phyloP scores from a whole-genome alignment of 2,329 filamentous ascomycete species.

The Pseudocercospora cruenta region DNA sequence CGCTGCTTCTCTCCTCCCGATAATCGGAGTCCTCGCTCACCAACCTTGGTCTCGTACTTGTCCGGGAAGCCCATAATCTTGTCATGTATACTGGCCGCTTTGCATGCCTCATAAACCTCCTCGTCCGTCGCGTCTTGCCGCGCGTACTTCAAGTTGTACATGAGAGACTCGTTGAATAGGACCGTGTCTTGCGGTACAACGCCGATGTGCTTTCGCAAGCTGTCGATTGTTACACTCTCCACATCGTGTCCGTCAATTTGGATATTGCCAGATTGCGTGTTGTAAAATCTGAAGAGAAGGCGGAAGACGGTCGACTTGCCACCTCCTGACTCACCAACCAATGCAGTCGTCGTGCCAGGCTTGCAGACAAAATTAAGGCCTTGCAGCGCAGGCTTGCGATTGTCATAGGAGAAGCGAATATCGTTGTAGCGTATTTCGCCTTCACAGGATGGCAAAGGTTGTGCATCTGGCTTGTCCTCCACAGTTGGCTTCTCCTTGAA shows the following conservation, averaged over 20 bases:
- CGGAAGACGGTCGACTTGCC: slow-evolving; percentile 97
- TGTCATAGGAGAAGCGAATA: slow-evolving; percentile 89
- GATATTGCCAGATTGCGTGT: slow-evolving; percentile 77
- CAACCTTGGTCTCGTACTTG: slow-evolving; percentile 85
- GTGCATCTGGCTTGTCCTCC: slow-evolving; percentile 71
- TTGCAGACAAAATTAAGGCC: slow-evolving; percentile 82
- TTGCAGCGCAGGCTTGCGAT: slow-evolving; percentile 79
- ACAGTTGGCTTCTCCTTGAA: slow-evolving; percentile 97
- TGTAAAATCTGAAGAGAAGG: slow-evolving; percentile 95
- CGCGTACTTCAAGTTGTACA: slow-evolving; percentile 93
- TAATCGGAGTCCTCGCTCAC: slow-evolving; percentile 82
- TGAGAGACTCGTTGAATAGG: slow-evolving; percentile 89
- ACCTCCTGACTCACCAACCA: slow-evolving; percentile 94
- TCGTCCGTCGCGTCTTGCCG: slow-evolving; percentile 79
- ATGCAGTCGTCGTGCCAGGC: slow-evolving; percentile 90
- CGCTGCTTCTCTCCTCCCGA: slow-evolving; percentile 93
- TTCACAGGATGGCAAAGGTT: slow-evolving; percentile 66
- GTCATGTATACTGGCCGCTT: slow-evolving; percentile 88
- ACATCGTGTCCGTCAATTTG: slow-evolving; percentile 84
- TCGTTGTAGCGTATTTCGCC: slow-evolving; percentile 86
- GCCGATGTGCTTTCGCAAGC: slow-evolving; percentile 86
- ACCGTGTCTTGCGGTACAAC: slow-evolving; percentile 97
- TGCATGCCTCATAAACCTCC: slow-evolving; percentile 79
- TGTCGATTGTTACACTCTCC: slow-evolving; percentile 81
- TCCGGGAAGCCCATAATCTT: slow-evolving; percentile 89